Base-by-base conservation (phyloP, 1,139 yeast genomes). In the Taphrina communis region DNA sequence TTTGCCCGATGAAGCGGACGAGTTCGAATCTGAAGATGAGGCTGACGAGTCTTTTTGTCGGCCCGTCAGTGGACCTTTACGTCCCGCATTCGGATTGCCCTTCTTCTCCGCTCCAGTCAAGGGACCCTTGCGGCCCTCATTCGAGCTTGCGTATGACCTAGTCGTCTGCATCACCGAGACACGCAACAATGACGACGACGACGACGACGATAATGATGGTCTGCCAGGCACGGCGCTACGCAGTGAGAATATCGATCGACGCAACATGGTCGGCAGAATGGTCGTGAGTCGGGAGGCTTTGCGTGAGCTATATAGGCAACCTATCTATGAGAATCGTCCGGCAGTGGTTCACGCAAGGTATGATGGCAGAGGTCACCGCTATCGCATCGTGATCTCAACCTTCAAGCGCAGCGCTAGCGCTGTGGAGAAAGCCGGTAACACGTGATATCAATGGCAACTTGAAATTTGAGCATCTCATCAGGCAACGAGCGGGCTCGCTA, bases 61-160 rank as follows among this genome's bases (percentile, higher is more conserved):
- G 11, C 60, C 60, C 60, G 60, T 56, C 50, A 56, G 17, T 11
- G 60, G 60, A 21, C 60, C 60, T 35, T 56, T 56, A 9, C 60
- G 46, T 8, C 60, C 60, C n/a, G 60, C 60, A 36, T 56, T 56
- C 36, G 46, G 58, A 19, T 56, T 31, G 31, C 19, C 17, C 60
- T 41, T 56, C 38, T 56, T 56, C 17, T 38, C 50, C 35, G 46
- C 50, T 11, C 62, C 62, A 38, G 62, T 58, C 21, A 58, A 39
- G 11, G 62, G 62, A 11, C 62, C 62, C 31, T 58, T 31, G 42
- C 52, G 19, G 7, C 62, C 62, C 25, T 19, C 62, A 35, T 58
- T 58, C 11, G 44, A n/a, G 17, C 6, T 25, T 6, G 58, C 58
- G n/a, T 53, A 53, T 8, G 42, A 31, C 3, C 58, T 41, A 14